Evolutionary conservation across 306 rosid species (phyloP).

Genomic region (Acacia confusa): DNA sequence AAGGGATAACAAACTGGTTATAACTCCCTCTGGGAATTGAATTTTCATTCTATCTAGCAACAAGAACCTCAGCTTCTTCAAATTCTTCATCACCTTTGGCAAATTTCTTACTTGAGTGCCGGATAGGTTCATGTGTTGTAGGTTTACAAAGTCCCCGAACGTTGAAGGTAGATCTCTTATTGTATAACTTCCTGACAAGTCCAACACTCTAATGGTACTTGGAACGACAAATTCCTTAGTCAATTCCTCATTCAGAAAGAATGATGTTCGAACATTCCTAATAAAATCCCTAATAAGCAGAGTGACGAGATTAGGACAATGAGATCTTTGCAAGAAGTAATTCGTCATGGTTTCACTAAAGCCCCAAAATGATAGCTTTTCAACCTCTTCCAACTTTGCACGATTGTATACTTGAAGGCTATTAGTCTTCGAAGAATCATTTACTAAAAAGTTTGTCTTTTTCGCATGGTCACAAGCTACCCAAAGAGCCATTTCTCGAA

Average conservation of each 20-base stretch:
- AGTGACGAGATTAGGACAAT: not conserved
- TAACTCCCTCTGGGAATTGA: not conserved
- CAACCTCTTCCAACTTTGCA: no score
- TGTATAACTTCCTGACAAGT: not conserved
- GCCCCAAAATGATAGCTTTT: no score
- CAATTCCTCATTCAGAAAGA: rapidly evolving
- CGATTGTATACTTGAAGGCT: no score
- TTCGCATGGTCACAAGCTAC: no score
- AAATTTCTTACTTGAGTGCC: rapidly evolving
- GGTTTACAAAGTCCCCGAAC: not conserved
- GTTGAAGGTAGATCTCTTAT: not conserved
- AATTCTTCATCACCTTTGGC: not conserved
- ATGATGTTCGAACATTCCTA: not conserved
- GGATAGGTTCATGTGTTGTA: not conserved
- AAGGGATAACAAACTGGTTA: not conserved
- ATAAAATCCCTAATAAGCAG: not conserved
- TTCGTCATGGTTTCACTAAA: rapidly evolving
- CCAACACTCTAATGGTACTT: not conserved
- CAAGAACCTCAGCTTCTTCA: not conserved
- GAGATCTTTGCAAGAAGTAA: not conserved
- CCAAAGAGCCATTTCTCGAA: no score
- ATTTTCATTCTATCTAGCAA: not conserved
- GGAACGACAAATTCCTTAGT: no score
- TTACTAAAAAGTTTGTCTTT: no score
- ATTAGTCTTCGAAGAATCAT: no score